phyloP scores from a whole-genome alignment of 768 basidiomycete species.

The Daedaleopsis sinensis region DNA sequence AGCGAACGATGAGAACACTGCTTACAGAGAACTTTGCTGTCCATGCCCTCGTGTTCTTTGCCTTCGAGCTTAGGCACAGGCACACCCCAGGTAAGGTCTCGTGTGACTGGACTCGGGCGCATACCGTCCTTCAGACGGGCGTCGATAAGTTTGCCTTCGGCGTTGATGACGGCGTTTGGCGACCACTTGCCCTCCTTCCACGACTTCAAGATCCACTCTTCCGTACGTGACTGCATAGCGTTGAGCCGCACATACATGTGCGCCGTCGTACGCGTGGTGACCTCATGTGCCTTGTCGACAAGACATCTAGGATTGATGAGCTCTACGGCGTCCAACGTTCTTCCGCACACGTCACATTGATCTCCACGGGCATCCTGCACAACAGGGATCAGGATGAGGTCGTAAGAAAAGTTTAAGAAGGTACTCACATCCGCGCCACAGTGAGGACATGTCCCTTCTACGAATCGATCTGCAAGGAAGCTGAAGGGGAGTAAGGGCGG shows the following conservation, averaged over 20 bases:
- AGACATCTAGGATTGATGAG: constrained; percentile 95
- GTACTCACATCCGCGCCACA: constrained; percentile 79
- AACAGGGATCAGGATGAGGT: background rate
- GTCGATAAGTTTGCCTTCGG: constrained; percentile 87
- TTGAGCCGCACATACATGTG: constrained; percentile 95
- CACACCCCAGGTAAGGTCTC: constrained; percentile 96
- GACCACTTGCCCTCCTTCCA: constrained; percentile 90
- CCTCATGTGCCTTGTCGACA: constrained; percentile 76
- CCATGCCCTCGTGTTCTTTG: constrained; percentile 83
- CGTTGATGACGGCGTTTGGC: constrained; percentile 87
- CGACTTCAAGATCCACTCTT: constrained; percentile 85
- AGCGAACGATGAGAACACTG: constrained; percentile 15
- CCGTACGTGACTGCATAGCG: constrained; percentile 75
- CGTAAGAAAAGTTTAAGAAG: background rate
- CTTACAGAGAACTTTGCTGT: constrained; percentile 94
- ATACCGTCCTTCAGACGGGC: constrained; percentile 85
- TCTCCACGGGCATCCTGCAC: constrained; percentile 92
- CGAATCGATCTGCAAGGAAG: constrained; percentile 96
- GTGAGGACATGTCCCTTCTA: constrained; percentile 97
- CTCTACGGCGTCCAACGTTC: constrained; percentile 92
- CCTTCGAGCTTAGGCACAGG: constrained; percentile 77
- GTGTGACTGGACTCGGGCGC: constrained; percentile 86
- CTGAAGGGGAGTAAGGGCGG: constrained; percentile 41
- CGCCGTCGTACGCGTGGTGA: constrained; percentile 74
- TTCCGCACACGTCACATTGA: constrained; percentile 93